phyloP scores from a whole-genome alignment of 2,329 filamentous ascomycete species.

The Xylariaceae sp. region DNA sequence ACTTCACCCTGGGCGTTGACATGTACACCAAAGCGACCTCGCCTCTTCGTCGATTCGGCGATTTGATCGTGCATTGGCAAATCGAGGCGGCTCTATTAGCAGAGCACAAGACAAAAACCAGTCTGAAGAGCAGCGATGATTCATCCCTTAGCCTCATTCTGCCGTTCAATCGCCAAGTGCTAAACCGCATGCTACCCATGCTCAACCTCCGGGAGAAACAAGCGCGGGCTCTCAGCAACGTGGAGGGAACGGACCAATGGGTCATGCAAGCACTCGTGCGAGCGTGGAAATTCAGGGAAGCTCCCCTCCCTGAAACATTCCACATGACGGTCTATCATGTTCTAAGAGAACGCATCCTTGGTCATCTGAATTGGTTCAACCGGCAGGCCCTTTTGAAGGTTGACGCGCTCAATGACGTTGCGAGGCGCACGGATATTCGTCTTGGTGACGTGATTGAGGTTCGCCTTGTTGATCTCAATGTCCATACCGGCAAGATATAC shows the following conservation, averaged over 20 bases:
- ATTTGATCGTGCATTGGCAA: slow-evolving; percentile 64
- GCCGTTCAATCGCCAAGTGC: slow-evolving; percentile 41
- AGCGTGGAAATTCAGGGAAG: slow-evolving; percentile 54
- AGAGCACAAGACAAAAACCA: slow-evolving; percentile 36
- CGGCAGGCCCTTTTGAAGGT: slow-evolving; percentile 40
- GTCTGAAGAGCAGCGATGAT: slow-evolving; percentile 27
- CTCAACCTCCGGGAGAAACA: slow-evolving; percentile 52
- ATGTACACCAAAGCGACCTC: slow-evolving; percentile 63
- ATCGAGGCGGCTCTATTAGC: slow-evolving; percentile 55
- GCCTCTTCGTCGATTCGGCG: slow-evolving; percentile 61
- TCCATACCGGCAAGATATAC: slow-evolving; percentile 41
- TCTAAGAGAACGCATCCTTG: slow-evolving; percentile 32
- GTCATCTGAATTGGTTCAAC: slow-evolving; percentile 50
- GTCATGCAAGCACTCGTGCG: slow-evolving; percentile 57
- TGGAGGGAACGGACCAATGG: slow-evolving; percentile 48
- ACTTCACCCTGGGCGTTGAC: slow-evolving; percentile 55
- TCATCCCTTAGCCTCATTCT: slow-evolving; percentile 26
- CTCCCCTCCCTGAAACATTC: slow-evolving; percentile 45
- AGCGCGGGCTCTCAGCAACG: slow-evolving; percentile 40
- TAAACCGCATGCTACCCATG: slow-evolving; percentile 45
- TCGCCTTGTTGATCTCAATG: slow-evolving; percentile 50
- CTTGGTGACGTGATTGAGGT: slow-evolving; percentile 54
- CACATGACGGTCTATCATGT: slow-evolving; percentile 43
- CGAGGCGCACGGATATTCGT: slow-evolving; percentile 39
- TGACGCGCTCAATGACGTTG: slow-evolving; percentile 35